Evolutionary conservation across 306 rosid species (phyloP).

Genomic region (Corylus heterophylla): DNA sequence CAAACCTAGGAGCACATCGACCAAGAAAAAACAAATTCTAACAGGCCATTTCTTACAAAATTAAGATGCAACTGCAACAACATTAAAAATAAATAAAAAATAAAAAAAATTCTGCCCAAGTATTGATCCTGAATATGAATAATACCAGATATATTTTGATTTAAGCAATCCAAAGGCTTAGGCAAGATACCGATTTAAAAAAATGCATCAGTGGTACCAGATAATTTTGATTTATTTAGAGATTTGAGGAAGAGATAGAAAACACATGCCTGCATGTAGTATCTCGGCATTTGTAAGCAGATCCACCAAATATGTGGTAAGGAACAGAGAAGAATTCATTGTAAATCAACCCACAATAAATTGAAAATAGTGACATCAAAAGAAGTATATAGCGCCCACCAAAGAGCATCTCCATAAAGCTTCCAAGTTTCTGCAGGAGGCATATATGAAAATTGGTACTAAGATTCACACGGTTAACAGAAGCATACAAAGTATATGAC

Average conservation of each 20-base stretch:
- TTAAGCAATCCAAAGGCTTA: neutral
- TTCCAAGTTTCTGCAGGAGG: conserved; percentile 86
- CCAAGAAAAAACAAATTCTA: neutral
- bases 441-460: conserved; percentile 16
- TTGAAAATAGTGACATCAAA: conserved; percentile 92
- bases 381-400: conserved; percentile 98
- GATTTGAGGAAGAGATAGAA: conserved; percentile 27
- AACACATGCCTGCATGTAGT: conserved; percentile 61
- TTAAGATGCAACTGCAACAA: neutral
- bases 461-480: conserved; percentile 9
- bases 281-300: conserved; percentile 92
- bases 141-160: neutral
- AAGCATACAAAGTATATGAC: conserved; percentile 1
- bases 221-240: neutral
- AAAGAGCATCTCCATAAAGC: conserved; percentile 99
- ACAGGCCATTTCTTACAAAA: neutral
- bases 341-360: conserved; percentile 97
- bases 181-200: neutral
- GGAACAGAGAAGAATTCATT: conserved; percentile 98
- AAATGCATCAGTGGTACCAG: neutral
- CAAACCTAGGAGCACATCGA: neutral
- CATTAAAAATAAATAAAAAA: neutral
- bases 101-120: neutral
- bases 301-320: conserved; percentile 86
- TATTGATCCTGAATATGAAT: neutral